A percentile compares a stretch with the other conserved stretches of the same genome.
Evolutionary conservation across 257 asterid genomes (phyloP).

Genomic region (Ilex aquifolium): DNA sequence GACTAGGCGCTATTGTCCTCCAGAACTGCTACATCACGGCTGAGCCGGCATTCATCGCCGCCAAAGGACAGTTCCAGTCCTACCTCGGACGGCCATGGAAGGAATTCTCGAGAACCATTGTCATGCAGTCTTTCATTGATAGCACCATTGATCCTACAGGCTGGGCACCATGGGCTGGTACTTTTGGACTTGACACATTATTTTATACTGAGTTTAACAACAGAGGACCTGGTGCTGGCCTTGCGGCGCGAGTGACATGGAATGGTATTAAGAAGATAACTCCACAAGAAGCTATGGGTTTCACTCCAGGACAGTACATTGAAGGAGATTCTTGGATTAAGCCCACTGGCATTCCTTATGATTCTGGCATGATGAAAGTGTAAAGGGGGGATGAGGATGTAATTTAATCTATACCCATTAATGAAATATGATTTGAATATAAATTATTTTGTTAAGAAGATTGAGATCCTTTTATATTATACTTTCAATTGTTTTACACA

Average conservation of each 20-base stretch:
- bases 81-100: conserved; percentile 66
- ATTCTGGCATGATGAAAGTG: conserved; percentile 21
- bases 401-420: neutral
- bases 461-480: too few species aligned
- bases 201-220: conserved; percentile 38
- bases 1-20: conserved; percentile 25
- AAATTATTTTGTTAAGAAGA: too few species aligned
- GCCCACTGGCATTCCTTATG: conserved; percentile 26
- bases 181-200: conserved; percentile 19
- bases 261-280: conserved; percentile 21
- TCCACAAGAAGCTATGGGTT: conserved; percentile 12
- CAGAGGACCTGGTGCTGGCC: conserved; percentile 35
- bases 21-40: conserved; percentile 34
- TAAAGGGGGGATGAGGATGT: neutral
- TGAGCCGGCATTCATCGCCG: conserved; percentile 12
- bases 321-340: conserved; percentile 20
- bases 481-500: too few species aligned
- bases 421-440: conserved; percentile 1
- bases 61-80: conserved; percentile 8
- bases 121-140: conserved; percentile 33
- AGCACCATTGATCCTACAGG: conserved; percentile 35
- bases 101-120: conserved; percentile 38
- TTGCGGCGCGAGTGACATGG: conserved; percentile 29
- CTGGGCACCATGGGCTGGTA: conserved; percentile 41
- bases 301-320: conserved; percentile 16